These are phyloP conservation scores for Paralagenidium karlingii DNA, from an alignment of 352 stramenopile genomes.

Conservation along the genomic window DNA sequence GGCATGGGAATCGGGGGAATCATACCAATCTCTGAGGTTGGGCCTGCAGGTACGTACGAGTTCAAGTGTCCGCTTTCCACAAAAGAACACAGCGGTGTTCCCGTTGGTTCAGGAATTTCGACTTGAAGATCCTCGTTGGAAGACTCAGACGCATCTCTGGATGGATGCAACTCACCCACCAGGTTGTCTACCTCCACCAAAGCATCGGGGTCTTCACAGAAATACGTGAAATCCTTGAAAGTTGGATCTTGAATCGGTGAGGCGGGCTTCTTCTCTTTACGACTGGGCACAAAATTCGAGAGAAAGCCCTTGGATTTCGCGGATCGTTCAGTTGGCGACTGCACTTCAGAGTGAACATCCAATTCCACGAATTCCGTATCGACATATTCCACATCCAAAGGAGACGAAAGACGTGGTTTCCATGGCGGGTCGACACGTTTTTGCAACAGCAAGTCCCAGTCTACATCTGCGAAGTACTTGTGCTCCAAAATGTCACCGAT, in stretches of 20 bases:
- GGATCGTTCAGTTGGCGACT: constrained; percentile 76
- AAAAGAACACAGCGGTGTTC: constrained; percentile 74
- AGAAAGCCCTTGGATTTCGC: constrained; percentile 71
- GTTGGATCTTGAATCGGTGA: constrained; percentile 73
- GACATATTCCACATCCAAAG: constrained; percentile 78
- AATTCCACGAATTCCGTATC: constrained; percentile 79
- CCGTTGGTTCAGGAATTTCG: constrained; percentile 3
- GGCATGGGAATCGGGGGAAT: too few species aligned
- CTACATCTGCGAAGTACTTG: constrained; percentile 62
- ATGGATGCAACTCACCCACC: constrained; percentile 61
- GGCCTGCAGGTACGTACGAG: too few species aligned
- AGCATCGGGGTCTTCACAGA: constrained; percentile 75
- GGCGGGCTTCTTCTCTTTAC: constrained; percentile 36
- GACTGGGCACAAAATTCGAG: constrained; percentile 53
- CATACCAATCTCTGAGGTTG: too few species aligned
- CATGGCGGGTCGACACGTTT: constrained; percentile 77
- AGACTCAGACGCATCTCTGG: constrained; percentile 13
- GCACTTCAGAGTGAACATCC: constrained; percentile 67
- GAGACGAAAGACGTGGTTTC: constrained; percentile 72
- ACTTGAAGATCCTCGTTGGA: constrained; percentile 2
- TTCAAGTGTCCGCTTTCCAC: constrained; percentile 64
- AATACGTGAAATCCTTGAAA: constrained; percentile 87
- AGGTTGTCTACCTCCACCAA: constrained; percentile 74
- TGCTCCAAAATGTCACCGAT: constrained; percentile 81
- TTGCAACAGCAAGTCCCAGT: constrained; percentile 78